Conservation (phyloP, 495 filamentous ascomycete genomes). For the Collariella sp. region DNA sequence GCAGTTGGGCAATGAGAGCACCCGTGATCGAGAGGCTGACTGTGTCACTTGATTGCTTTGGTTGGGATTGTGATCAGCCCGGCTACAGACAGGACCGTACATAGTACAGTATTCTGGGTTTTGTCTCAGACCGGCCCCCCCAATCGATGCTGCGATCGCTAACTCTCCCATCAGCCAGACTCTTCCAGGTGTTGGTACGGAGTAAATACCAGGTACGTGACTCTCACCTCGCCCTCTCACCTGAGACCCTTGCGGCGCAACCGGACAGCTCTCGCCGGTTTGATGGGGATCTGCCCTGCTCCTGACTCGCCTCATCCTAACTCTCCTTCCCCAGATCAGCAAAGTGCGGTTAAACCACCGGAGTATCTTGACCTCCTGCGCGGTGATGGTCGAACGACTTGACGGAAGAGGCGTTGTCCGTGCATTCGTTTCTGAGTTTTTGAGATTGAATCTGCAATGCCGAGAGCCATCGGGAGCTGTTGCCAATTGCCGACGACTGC, state of each 20-base stretch:
- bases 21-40: not conserved
- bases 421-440: not conserved
- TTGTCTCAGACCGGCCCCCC: not conserved
- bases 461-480: not conserved
- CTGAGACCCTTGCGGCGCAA: not conserved
- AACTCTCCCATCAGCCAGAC: not conserved
- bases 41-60: constrained; percentile 1
- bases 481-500: not conserved
- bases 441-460: not conserved
- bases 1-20: not conserved
- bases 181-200: not conserved
- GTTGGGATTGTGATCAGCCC: not conserved
- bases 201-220: too few species aligned
- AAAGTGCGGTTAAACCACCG: too few species aligned
- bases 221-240: not conserved
- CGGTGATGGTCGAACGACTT: too few species aligned
- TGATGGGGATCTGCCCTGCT: constrained; percentile 4
- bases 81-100: not conserved
- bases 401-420: not conserved
- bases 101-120: not conserved
- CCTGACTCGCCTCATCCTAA: not conserved
- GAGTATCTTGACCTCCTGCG: too few species aligned
- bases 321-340: not conserved
- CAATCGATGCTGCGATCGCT: not conserved
- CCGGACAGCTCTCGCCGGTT: not conserved